A percentile compares a stretch with the other conserved stretches of the same genome.
phyloP scores from a whole-genome alignment of 2,329 filamentous ascomycete species.

The Pyrenochaeta sp. region DNA sequence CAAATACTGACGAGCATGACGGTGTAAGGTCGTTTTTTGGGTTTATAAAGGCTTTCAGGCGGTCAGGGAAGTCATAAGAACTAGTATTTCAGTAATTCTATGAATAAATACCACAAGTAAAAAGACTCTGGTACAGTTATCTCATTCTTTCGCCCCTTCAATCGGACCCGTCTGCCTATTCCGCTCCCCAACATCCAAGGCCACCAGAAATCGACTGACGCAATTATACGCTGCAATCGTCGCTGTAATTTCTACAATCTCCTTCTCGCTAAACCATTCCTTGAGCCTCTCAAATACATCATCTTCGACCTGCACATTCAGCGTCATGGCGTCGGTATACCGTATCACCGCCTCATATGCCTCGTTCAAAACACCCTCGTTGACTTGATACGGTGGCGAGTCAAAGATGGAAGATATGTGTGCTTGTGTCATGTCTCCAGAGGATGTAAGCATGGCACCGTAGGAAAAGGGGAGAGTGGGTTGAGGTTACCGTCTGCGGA shows the following conservation, averaged over 20 bases:
- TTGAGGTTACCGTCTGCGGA: slow-evolving; percentile 14
- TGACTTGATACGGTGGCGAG: slow-evolving; percentile 22
- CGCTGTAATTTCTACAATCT: slow-evolving; percentile 82
- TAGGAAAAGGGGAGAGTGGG: neutral
- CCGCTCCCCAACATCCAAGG: slow-evolving; percentile 69
- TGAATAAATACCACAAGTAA: too few species aligned
- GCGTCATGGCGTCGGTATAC: slow-evolving; percentile 86
- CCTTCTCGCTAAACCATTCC: slow-evolving; percentile 68
- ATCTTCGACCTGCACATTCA: slow-evolving; percentile 72
- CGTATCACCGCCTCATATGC: slow-evolving; percentile 72
- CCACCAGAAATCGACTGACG: slow-evolving; percentile 83
- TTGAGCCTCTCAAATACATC: slow-evolving; percentile 71
- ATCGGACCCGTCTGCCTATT: slow-evolving; percentile 36
- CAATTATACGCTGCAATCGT: slow-evolving; percentile 85
- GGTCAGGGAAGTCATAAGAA: slow-evolving; percentile 8
- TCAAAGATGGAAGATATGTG: slow-evolving; percentile 39
- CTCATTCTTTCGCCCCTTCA: slow-evolving; percentile 19
- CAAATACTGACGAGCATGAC: slow-evolving; percentile 1
- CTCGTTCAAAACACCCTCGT: slow-evolving; percentile 54
- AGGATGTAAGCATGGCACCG: slow-evolving; percentile 8
- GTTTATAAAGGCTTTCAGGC: slow-evolving; percentile 6
- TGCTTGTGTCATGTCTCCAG: slow-evolving; percentile 66
- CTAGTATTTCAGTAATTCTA: too few species aligned
- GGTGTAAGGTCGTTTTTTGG: slow-evolving; percentile 4
- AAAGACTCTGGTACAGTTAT: too few species aligned